These are phyloP conservation scores for Chlorella vulgaris DNA, from an alignment of 139 green algal species.

Conservation along the genomic window DNA sequence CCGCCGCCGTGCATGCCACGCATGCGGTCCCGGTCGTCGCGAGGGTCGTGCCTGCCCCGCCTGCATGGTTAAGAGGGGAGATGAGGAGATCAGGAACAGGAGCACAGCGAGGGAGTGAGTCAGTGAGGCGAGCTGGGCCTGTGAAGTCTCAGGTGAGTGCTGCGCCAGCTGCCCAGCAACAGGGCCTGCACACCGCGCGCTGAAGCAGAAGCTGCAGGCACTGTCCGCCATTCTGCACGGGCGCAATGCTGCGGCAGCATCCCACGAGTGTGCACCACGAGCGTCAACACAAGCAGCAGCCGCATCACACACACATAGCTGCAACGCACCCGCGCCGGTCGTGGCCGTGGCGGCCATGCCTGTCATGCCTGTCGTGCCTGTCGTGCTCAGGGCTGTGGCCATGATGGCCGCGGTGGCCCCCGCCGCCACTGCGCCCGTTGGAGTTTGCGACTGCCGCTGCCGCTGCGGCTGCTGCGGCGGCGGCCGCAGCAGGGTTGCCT, in stretches of 20 bases:
- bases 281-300: not conserved
- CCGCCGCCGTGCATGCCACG: not conserved
- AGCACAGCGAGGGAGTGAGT: not conserved
- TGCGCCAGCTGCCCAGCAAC: too few relatives aligned
- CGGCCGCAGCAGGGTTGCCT: constrained; percentile 51
- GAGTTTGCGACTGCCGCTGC: not conserved
- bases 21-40: constrained; percentile 29
- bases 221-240: too few relatives aligned
- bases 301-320: not conserved
- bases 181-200: too few relatives aligned
- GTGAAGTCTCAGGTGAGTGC: too few relatives aligned
- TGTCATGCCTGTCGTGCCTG: not conserved
- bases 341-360: constrained; percentile 18
- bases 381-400: constrained; percentile 26
- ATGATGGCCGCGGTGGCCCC: constrained; percentile 22
- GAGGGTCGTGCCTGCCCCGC: not conserved
- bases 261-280: not conserved
- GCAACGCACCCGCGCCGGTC: constrained; percentile 1
- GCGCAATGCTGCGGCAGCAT: too few relatives aligned
- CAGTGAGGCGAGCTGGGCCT: too few relatives aligned
- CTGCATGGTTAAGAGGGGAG: not conserved
- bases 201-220: too few relatives aligned
- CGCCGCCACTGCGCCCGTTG: constrained; percentile 22
- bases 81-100: not conserved
- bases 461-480: constrained; percentile 64